These are phyloP conservation scores for Licmophora abbreviata DNA, from an alignment of 108 stramenopile genomes.

Conservation along the genomic window DNA sequence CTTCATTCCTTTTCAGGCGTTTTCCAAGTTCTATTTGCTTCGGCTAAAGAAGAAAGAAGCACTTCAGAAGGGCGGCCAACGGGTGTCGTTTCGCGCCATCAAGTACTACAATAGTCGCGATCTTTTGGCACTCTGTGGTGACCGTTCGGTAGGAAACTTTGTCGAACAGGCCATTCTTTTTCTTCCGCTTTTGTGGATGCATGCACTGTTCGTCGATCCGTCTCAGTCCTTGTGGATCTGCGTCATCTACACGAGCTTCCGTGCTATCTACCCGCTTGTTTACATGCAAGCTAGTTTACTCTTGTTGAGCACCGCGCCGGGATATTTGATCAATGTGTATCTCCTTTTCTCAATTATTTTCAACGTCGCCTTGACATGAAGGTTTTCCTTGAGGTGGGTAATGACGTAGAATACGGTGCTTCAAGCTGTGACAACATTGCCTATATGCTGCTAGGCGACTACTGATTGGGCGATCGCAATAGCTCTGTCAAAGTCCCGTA, in stretches of 20 bases:
- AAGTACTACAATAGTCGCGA: conserved; percentile 18
- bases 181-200: conserved; percentile 16
- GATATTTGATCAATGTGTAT: conserved; percentile 4
- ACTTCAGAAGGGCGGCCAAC: conserved; percentile 4
- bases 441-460: neutral
- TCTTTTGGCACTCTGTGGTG: conserved; percentile 10
- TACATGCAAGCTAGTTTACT: neutral
- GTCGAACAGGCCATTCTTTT: conserved; percentile 10
- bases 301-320: conserved; percentile 3
- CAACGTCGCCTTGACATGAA: neutral
- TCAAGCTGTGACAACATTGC: neutral
- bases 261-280: conserved; percentile 4
- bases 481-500: conserved; percentile 69
- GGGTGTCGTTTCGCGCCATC: conserved; percentile 3
- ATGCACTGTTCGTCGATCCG: conserved; percentile 11
- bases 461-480: conserved; percentile 22
- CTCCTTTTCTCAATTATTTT: neutral
- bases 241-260: neutral
- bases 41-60: conserved; percentile 10
- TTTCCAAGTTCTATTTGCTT: conserved; percentile 10
- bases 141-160: conserved; percentile 15
- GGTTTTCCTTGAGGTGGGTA: neutral
- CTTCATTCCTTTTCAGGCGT: conserved; percentile 10
- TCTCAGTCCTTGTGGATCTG: conserved; percentile 3
- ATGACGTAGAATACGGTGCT: neutral